Base-by-base conservation (phyloP, 108 stramenopile genomes). In the Cyclotella cryptica region DNA sequence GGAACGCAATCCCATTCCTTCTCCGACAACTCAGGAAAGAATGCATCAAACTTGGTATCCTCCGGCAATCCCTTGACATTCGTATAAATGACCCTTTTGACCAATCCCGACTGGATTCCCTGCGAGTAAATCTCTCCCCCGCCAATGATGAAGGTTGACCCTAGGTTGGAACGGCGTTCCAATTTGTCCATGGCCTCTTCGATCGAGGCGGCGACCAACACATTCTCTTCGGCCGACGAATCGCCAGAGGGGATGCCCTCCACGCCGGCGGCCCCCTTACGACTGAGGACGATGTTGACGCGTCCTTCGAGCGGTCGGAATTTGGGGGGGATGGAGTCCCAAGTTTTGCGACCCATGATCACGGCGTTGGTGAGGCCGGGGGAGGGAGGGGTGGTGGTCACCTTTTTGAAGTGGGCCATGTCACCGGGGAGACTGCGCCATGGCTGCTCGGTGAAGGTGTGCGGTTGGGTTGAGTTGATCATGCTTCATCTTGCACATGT, bases 261-360 rank as follows among this genome's bases (percentile, higher is more conserved):
- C 19, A 70, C 42, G 10, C 53, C 79, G 17, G 51, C 43, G 21
- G 69, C 35, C 9, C 80, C 74, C 46, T 84, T 76, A 22, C 90
- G 85, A 44, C 88, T 96, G 44, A 99, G 89, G 19, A 99, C 92
- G 27, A 99, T 93, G 85, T 99, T 99, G 62, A 83, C 66, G 18
- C 99, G 93, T 45, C 90, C 95, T 6, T 77, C 70, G 27, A 99
- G 75, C 0, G 99, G 99, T 18, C 98, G 95, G 74, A 97, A 98
- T 67, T 90, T 92, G 52, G 82, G 18, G 9, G 99, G 98, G 71
- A 99, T 98, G 70, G 93, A 94, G 46, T 97, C 93, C 98, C 98
- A 99, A 12, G 99, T 99, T 75, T 97, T 98, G n/a, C 98, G 94
- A 0, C 99, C 99, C 98, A 99, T 99, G 77, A 99, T 88, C 58